Evolutionary conservation across 2,329 filamentous ascomycete genomes (phyloP).

Genomic region (Sporothrix mexicana): DNA sequence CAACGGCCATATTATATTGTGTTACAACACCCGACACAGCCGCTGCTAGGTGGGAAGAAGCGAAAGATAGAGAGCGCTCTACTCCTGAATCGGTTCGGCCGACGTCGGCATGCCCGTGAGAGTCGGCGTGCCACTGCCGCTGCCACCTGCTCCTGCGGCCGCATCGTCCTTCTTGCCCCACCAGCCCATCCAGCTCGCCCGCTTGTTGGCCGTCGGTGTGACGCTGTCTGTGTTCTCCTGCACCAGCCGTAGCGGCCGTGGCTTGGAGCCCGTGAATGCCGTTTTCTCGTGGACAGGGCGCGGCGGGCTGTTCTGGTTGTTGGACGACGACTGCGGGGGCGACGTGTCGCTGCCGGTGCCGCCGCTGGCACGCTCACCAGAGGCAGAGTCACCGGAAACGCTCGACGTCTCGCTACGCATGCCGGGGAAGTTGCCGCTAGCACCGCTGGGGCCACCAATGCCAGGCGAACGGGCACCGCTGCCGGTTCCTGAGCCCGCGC

Average conservation of each 20-base stretch:
- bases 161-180: conserved; percentile 56
- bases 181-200: conserved; percentile 71
- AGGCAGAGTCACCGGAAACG: conserved; percentile 67
- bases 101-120: conserved; percentile 25
- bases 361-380: conserved; percentile 51
- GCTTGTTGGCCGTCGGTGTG: conserved; percentile 58
- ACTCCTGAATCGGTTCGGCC: conserved; percentile 36
- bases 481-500: conserved; percentile 42
- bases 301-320: conserved; percentile 56
- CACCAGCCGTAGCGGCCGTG: conserved; percentile 84
- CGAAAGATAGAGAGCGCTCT: conserved; percentile 19
- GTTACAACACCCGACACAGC: neutral
- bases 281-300: conserved; percentile 59
- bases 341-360: conserved; percentile 46
- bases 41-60: conserved; percentile 15
- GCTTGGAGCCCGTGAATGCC: conserved; percentile 71
- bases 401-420: conserved; percentile 70
- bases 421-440: conserved; percentile 70
- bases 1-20: neutral
- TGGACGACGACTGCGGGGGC: conserved; percentile 49
- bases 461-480: conserved; percentile 58
- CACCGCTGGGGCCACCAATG: conserved; percentile 45
- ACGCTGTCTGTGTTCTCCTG: conserved; percentile 71
- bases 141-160: neutral
- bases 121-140: neutral